A percentile compares a stretch with the other conserved stretches of the same genome.
Evolutionary conservation across 192 early-diverging fungal genomes (phyloP).

Genomic region (Jimgerdemannia lactiflua): DNA sequence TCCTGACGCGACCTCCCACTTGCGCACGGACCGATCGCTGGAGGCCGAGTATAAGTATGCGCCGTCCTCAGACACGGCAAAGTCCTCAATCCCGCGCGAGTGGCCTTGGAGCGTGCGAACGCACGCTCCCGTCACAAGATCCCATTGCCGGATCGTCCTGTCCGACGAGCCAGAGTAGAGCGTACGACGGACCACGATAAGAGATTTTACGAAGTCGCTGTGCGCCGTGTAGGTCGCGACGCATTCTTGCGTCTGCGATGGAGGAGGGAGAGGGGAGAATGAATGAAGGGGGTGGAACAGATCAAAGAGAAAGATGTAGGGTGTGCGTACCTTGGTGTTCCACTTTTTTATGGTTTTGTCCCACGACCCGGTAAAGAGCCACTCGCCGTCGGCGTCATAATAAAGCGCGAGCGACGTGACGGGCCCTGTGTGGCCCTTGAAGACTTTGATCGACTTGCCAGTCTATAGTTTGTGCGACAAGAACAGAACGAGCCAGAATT

Average conservation of each 20-base stretch:
- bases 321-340: constrained; percentile 59
- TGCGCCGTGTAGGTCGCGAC: constrained; percentile 73
- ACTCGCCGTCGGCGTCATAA: constrained; percentile 41
- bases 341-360: constrained; percentile 88
- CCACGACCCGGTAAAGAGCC: constrained; percentile 90
- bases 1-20: constrained; percentile 56
- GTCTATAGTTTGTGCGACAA: constrained; percentile 28
- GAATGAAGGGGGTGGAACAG: neutral
- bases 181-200: constrained; percentile 40
- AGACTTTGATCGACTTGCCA: constrained; percentile 46
- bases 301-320: neutral
- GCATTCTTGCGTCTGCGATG: constrained; percentile 50
- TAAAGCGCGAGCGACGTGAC: constrained; percentile 63
- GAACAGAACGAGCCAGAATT: neutral
- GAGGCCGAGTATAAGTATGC: constrained; percentile 56
- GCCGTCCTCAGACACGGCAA: constrained; percentile 42
- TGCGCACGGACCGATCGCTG: constrained; percentile 61
- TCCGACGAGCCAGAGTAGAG: constrained; percentile 84
- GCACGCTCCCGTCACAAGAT: constrained; percentile 51
- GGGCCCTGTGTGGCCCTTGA: constrained; percentile 68
- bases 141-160: constrained; percentile 74
- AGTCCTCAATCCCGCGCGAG: constrained; percentile 48
- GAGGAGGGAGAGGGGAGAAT: neutral
- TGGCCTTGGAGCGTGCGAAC: constrained; percentile 48
- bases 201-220: constrained; percentile 87